Evolutionary conservation across 2,329 filamentous ascomycete species (phyloP), one percentile per base, ranked within the genome.

Genomic region (Aspergillus awamori): DNA sequence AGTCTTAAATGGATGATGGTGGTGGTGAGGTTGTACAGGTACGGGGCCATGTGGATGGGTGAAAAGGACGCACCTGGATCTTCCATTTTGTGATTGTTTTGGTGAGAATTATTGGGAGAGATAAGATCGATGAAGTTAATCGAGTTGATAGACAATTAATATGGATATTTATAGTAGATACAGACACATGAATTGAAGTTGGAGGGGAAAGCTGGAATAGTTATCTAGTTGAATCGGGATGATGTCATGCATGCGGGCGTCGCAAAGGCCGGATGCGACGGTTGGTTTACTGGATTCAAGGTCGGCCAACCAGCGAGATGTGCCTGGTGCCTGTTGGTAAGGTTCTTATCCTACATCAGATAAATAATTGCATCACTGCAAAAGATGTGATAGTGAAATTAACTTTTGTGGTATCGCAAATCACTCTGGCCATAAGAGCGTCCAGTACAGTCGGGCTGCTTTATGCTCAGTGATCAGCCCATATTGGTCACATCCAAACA

Each of bases 1-100:
- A 36, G 33, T 41, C 20, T 43, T 8, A 39, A 24, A 24, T 2
- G 26, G 1, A 28, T 52, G 49, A 15, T 28, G 65, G 61, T 64
- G 59, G 67, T 66, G 17, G 60, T 53, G 30, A 22, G 33, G 63
- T 20, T 67, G 63, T 59, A 70, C 69, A 48, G 45, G 53, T 11
- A 5, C 7, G 8, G 3, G 10, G 8, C 28, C 33, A 11, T n/a
- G 5, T 13, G n/a, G 8, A 10, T n/a, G 54, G 38, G 20, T 5
- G 13, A 45, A 38, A 24, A 47, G 10, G 22, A 58, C 65, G 36
- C 2, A 69, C 67, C 63, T 60, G 67, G 67, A 17, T 68, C 60
- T 54, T 69, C 67, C 67, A 69, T 69, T 36, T 53, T 63, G 53
- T 7, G 45, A n/a, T 10, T 33, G 10, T 36, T 38, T 36, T 45